Conservation (phyloP, 2,329 filamentous ascomycete genomes). For the Pseudocercospora pini-densiflorae region DNA sequence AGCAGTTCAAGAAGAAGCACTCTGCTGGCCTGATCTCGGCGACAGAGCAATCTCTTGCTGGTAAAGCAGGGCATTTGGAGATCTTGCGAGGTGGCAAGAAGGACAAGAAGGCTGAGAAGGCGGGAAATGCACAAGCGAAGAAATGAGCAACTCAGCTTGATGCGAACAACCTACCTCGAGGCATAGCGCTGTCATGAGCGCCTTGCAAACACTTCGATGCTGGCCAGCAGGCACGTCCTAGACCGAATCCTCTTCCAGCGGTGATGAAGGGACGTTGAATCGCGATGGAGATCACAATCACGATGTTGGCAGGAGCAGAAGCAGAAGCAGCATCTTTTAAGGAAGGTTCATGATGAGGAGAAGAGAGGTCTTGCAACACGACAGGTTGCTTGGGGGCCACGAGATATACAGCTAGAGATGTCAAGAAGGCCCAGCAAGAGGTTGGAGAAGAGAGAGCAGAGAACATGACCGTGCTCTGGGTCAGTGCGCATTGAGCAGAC, state of each 20-base stretch:
- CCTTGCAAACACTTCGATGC: neutral
- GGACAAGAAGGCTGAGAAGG: conserved; percentile 46
- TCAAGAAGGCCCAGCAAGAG: neutral
- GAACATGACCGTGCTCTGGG: neutral
- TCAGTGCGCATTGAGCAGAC: neutral
- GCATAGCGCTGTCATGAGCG: neutral
- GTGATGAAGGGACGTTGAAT: neutral
- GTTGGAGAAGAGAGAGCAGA: neutral
- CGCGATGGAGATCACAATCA: neutral
- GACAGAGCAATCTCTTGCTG: conserved; percentile 70
- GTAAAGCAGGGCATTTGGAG: conserved; percentile 72
- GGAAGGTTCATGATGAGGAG: neutral
- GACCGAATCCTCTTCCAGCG: neutral
- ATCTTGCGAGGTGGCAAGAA: conserved; percentile 70
- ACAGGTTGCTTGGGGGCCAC: neutral
- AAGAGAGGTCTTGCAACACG: neutral
- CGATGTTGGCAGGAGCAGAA: neutral
- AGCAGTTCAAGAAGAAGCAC: conserved; percentile 70
- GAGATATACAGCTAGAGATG: neutral
- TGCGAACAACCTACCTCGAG: neutral
- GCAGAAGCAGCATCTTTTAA: neutral
- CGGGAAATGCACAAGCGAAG: conserved; percentile 8
- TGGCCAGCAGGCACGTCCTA: neutral
- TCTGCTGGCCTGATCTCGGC: conserved; percentile 64
- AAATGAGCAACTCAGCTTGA: neutral